Conservation (phyloP, 2,329 filamentous ascomycete species). For the Chaetothyriales sp. region DNA sequence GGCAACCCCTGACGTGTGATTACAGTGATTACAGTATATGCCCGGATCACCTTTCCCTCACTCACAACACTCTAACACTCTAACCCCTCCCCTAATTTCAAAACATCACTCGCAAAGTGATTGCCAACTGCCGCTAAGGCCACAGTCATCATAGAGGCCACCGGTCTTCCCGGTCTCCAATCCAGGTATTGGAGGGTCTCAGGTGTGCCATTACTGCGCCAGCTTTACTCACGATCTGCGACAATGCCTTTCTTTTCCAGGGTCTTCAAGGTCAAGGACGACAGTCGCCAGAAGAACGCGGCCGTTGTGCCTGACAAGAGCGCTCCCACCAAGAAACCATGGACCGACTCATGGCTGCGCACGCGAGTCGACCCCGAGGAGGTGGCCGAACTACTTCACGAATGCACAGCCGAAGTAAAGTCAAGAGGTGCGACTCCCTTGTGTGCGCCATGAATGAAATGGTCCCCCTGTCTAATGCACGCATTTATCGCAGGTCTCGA, state of each 20-base stretch:
- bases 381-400: conserved; percentile 69
- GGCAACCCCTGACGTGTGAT: not conserved
- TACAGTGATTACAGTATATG: not conserved
- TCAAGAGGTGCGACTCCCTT: conserved; percentile 61
- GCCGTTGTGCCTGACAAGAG: conserved; percentile 37
- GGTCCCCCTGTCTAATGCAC: not conserved
- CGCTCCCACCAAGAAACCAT: conserved; percentile 54
- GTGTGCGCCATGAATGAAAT: not conserved
- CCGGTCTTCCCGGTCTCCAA: not conserved
- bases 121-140: not conserved
- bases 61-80: not conserved
- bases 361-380: conserved; percentile 75
- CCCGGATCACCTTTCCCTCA: not conserved
- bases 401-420: conserved; percentile 84
- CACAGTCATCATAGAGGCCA: not conserved
- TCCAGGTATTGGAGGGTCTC: not conserved
- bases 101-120: not conserved
- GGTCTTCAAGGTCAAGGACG: conserved; percentile 61
- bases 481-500: conserved; percentile 62
- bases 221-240: not conserved
- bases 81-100: not conserved
- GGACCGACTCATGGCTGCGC: conserved; percentile 78
- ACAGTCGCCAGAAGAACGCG: conserved; percentile 44
- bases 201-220: not conserved
- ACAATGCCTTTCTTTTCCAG: conserved; percentile 44